These are phyloP conservation scores for Neurospora tetrasperma DNA, from an alignment of 495 filamentous ascomycete genomes.

Conservation along the genomic window DNA sequence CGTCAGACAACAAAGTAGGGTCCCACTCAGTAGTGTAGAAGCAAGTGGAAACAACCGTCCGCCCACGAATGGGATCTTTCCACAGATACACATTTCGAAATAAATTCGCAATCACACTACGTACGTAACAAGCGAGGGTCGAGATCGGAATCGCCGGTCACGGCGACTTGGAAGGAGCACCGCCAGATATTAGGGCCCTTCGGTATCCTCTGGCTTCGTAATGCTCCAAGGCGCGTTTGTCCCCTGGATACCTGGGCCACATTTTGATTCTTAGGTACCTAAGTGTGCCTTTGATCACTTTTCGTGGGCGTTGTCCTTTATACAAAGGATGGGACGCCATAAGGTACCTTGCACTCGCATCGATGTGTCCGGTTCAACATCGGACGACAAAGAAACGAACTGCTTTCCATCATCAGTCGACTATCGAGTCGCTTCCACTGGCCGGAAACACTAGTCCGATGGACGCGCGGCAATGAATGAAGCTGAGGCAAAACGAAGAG, in stretches of 20 bases:
- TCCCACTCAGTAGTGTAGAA: background rate
- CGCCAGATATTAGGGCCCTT: background rate
- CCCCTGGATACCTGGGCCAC: background rate
- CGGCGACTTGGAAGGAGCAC: background rate
- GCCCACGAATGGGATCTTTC: background rate
- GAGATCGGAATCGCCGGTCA: background rate
- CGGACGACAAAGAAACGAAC: background rate
- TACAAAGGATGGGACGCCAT: background rate
- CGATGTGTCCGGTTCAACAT: background rate
- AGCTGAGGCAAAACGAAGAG: background rate
- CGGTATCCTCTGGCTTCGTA: background rate
- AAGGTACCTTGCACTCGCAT: background rate
- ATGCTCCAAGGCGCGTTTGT: background rate
- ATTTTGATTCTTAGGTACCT: background rate
- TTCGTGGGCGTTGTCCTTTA: background rate
- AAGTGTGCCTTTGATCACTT: background rate
- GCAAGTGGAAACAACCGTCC: background rate
- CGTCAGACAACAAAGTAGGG: background rate
- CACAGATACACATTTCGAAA: background rate
- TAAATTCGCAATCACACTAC: background rate
- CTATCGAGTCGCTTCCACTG: background rate
- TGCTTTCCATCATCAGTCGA: background rate
- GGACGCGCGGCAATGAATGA: background rate
- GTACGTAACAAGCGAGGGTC: background rate
- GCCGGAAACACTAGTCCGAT: background rate